A percentile compares a stretch with the other conserved stretches of the same genome.
Conservation (phyloP, 164 flowering plant species). For the Vitis amurensis region DNA sequence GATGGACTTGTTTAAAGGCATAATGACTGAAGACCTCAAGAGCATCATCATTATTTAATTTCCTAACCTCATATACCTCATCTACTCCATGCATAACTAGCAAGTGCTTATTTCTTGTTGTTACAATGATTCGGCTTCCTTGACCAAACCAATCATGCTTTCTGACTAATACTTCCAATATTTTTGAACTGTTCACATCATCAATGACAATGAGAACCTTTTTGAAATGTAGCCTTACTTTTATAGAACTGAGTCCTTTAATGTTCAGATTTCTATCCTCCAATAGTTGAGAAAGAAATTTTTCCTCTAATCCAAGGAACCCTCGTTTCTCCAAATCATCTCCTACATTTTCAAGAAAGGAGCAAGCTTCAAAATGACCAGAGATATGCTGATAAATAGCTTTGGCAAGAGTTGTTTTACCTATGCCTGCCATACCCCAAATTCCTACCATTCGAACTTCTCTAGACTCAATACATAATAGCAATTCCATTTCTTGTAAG, state of each 20-base stretch:
- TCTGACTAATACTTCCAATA: background rate
- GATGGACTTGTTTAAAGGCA: conserved; percentile 2
- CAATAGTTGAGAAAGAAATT: too few species aligned
- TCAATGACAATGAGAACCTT: conserved; percentile 14
- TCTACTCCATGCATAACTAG: background rate
- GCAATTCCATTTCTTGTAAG: too few species aligned
- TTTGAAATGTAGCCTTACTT: background rate
- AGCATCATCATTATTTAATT: background rate
- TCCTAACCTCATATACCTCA: background rate
- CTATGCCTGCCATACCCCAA: conserved; percentile 14
- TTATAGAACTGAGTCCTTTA: background rate
- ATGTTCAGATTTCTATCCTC: too few species aligned
- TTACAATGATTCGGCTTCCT: conserved; percentile 14
- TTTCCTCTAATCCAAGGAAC: too few species aligned
- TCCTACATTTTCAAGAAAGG: too few species aligned
- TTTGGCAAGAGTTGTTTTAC: conserved; percentile 14
- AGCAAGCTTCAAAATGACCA: too few species aligned
- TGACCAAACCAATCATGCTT: background rate
- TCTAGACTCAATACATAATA: too few species aligned
- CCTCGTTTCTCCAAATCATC: too few species aligned
- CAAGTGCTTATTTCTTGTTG: conserved; percentile 5
- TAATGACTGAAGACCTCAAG: conserved; percentile 6
- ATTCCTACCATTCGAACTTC: conserved; percentile 7
- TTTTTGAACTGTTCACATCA: background rate
- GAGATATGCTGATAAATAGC: background rate